Conservation (phyloP, 192 early-diverging fungal species). For the Paraglomus brasilianum region DNA sequence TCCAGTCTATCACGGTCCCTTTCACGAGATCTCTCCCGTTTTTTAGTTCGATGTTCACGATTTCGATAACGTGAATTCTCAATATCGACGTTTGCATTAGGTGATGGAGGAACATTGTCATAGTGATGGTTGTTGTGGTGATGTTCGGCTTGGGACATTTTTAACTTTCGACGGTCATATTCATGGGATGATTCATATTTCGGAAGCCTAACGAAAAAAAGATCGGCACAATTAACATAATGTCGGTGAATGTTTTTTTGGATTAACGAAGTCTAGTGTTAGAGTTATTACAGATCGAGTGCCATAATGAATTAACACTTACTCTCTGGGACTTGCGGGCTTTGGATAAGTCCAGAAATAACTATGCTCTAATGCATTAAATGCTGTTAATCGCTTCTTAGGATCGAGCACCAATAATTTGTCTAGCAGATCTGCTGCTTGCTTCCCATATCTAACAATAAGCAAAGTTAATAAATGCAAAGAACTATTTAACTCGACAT, state of each 20-base stretch:
- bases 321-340: conserved; percentile 67
- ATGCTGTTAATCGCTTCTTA: conserved; percentile 66
- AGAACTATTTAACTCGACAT: background rate
- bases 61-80: background rate
- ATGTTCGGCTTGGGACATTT: conserved; percentile 3
- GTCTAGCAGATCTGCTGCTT: conserved; percentile 74
- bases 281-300: background rate
- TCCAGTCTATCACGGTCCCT: background rate
- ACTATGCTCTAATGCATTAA: conserved; percentile 73
- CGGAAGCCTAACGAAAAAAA: conserved; percentile 49
- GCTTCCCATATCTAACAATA: conserved; percentile 45
- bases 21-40: conserved; percentile 5
- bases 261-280: background rate
- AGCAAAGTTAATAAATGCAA: background rate
- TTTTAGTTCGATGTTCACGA: background rate
- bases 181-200: conserved; percentile 79
- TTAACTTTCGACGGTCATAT: conserved; percentile 55
- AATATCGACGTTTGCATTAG: background rate
- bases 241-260: background rate
- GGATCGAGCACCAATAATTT: conserved; percentile 79
- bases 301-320: conserved; percentile 30
- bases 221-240: background rate
- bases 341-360: conserved; percentile 76
- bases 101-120: background rate
- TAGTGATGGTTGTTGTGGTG: background rate